Evolutionary conservation across 2,329 filamentous ascomycete genomes (phyloP).

Genomic region (Fusarium proliferatum): DNA sequence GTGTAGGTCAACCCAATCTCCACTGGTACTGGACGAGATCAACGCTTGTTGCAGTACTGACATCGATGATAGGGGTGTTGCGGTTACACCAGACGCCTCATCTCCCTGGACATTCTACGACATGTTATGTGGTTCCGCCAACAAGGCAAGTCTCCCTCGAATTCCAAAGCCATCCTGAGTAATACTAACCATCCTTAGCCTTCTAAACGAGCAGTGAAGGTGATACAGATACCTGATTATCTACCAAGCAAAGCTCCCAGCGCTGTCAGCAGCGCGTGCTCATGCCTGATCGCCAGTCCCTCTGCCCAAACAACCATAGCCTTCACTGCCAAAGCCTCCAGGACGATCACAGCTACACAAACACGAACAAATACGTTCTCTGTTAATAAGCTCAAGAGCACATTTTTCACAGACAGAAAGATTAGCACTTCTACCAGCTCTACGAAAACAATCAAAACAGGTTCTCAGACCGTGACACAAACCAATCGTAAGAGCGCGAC

Average conservation of each 20-base stretch:
- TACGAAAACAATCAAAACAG: background rate
- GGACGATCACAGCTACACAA: background rate
- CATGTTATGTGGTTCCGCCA: background rate
- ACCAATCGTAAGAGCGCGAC: background rate
- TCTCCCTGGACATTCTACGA: background rate
- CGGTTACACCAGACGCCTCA: fast-evolving
- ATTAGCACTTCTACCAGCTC: background rate
- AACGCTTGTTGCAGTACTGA: background rate
- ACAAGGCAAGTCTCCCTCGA: background rate
- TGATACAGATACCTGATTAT: background rate
- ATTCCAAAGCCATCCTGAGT: fast-evolving
- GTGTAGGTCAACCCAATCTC: background rate
- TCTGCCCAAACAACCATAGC: background rate
- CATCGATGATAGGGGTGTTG: background rate
- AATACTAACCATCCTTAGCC: background rate
- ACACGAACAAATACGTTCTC: background rate
- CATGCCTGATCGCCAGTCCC: background rate
- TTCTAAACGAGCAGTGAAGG: background rate
- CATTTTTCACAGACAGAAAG: fast-evolving
- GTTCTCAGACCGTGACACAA: background rate
- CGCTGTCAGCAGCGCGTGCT: too few relatives aligned
- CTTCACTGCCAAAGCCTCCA: background rate
- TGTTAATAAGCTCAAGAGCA: background rate
- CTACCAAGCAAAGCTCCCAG: background rate
- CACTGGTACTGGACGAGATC: fast-evolving